These are phyloP conservation scores for Camelina laxa DNA, from an alignment of 345 rosid species.

Conservation along the genomic window DNA sequence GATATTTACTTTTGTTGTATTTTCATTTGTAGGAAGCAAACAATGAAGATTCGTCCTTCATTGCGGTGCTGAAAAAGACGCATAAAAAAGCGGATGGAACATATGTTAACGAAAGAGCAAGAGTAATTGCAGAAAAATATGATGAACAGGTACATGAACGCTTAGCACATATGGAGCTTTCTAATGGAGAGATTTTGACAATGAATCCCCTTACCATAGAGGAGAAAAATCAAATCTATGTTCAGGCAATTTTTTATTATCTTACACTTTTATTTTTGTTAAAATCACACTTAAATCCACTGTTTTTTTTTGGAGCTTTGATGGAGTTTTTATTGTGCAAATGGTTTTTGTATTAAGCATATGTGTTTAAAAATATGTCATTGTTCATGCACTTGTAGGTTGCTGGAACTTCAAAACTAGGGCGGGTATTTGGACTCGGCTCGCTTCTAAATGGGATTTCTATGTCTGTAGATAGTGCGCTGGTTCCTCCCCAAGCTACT, in stretches of 20 bases:
- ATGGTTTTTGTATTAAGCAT: too few relatives aligned
- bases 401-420: constrained; percentile 14
- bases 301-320: not conserved
- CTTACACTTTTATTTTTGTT: not conserved
- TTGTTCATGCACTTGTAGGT: not conserved
- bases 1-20: too few relatives aligned
- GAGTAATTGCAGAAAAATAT: not conserved
- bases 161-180: not conserved
- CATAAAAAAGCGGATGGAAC: too few relatives aligned
- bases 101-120: not conserved
- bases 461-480: not conserved
- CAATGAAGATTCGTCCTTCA: too few relatives aligned
- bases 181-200: not conserved
- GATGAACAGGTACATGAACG: constrained; percentile 2
- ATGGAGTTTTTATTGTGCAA: too few relatives aligned
- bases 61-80: too few relatives aligned
- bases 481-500: not conserved
- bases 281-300: not conserved
- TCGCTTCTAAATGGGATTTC: not conserved
- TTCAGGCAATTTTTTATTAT: not conserved
- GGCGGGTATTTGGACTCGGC: constrained; percentile 23
- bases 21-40: too few relatives aligned
- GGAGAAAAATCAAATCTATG: not conserved
- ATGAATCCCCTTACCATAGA: not conserved
- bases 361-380: not conserved